These are phyloP conservation scores for Colletotrichum cuscutae DNA, from an alignment of 2,329 filamentous ascomycete genomes.

Conservation along the genomic window DNA sequence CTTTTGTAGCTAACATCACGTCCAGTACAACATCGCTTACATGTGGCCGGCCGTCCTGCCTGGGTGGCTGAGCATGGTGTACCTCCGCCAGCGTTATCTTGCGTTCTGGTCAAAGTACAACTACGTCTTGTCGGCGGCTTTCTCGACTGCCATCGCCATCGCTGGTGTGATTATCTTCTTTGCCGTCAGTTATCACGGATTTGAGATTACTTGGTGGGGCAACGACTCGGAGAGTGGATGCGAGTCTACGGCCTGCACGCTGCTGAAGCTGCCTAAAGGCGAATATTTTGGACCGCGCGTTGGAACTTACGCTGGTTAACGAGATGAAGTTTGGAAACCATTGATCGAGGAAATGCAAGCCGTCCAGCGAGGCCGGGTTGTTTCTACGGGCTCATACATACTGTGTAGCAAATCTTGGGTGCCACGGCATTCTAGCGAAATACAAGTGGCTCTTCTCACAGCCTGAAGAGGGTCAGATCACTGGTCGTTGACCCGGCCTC, in stretches of 20 bases:
- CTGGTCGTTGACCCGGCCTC: neutral
- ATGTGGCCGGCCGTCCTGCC: conserved; percentile 55
- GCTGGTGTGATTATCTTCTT: conserved; percentile 46
- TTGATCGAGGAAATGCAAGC: neutral
- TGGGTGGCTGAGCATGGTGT: conserved; percentile 54
- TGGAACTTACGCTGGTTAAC: conserved; percentile 3
- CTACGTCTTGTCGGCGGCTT: conserved; percentile 45
- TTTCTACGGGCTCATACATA: no score
- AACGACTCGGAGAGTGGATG: conserved; percentile 36
- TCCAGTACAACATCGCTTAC: conserved; percentile 53
- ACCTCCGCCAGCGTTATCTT: conserved; percentile 48
- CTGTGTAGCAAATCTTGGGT: neutral
- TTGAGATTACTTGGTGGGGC: conserved; percentile 43
- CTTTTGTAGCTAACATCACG: neutral
- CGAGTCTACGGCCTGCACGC: conserved; percentile 17
- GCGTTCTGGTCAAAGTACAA: conserved; percentile 52
- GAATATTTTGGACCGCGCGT: conserved; percentile 24
- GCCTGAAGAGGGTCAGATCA: neutral
- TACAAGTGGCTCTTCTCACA: neutral
- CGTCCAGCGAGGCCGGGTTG: no score
- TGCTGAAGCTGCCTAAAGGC: conserved; percentile 11
- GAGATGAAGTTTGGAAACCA: no score
- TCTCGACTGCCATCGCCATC: conserved; percentile 44
- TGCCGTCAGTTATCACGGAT: conserved; percentile 39
- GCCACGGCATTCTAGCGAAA: neutral